Evolutionary conservation across 1,139 yeast species (phyloP).

Genomic region (Debaryomyces sp.): DNA sequence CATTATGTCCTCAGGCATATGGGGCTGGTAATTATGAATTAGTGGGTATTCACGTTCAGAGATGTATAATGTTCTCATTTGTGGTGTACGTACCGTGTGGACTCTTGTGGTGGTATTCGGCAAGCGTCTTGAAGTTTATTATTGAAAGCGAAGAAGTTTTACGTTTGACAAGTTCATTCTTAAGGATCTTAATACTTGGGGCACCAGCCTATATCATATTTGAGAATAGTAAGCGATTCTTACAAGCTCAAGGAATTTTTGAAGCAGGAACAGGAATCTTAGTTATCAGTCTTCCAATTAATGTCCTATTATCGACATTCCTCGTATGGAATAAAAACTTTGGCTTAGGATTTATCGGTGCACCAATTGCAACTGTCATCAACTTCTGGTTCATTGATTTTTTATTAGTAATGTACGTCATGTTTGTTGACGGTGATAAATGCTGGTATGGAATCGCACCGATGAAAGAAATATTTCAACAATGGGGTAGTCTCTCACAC

Average conservation of each 20-base stretch:
- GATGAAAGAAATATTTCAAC: slow-evolving; percentile 48
- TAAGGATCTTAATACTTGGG: slow-evolving; percentile 69
- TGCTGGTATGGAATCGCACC: slow-evolving; percentile 70
- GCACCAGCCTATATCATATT: slow-evolving; percentile 86
- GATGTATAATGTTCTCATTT: slow-evolving; percentile 62
- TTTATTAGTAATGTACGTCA: slow-evolving; percentile 54
- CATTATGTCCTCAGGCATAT: slow-evolving; percentile 83
- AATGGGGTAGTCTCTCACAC: slow-evolving; percentile 61
- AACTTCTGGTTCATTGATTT: slow-evolving; percentile 73
- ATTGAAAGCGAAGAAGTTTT: slow-evolving; percentile 67
- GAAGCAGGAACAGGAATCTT: slow-evolving; percentile 86
- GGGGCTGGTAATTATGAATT: slow-evolving; percentile 67
- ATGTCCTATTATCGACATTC: slow-evolving; percentile 70
- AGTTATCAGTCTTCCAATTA: slow-evolving; percentile 77
- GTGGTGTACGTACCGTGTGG: slow-evolving; percentile 63
- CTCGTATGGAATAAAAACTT: slow-evolving; percentile 70
- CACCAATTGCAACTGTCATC: slow-evolving; percentile 70
- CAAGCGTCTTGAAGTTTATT: slow-evolving; percentile 49
- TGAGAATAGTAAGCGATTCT: slow-evolving; percentile 78
- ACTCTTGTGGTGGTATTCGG: slow-evolving; percentile 68
- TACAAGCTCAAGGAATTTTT: slow-evolving; percentile 92
- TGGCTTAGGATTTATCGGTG: slow-evolving; percentile 71
- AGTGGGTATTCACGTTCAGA: slow-evolving; percentile 65
- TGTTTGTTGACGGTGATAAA: slow-evolving; percentile 62
- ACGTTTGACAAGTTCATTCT: slow-evolving; percentile 60